Conservation (phyloP, 805 yeast species). For the Maudiozyma bulderi region DNA sequence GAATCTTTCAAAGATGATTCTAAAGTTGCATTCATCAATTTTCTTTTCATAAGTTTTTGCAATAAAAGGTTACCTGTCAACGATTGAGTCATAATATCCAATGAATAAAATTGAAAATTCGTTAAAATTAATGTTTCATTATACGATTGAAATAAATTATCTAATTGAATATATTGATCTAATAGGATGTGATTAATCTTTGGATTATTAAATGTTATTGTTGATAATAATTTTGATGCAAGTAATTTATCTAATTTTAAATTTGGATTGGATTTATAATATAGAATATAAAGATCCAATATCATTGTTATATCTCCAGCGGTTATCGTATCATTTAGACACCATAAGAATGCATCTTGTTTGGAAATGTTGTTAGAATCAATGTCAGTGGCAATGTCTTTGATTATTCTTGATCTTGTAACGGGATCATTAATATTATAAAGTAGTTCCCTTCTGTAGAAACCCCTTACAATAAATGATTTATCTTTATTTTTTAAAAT, state of each 20-base stretch:
- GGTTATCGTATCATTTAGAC: conserved; percentile 11
- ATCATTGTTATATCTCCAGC: conserved; percentile 15
- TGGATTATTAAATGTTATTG: conserved; percentile 17
- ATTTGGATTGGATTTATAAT: conserved; percentile 7
- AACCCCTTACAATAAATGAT: conserved; percentile 6
- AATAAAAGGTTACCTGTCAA: conserved; percentile 7
- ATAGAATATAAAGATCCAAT: conserved; percentile 15
- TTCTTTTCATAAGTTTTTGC: conserved; percentile 10
- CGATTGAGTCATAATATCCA: conserved; percentile 19
- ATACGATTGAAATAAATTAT: conserved; percentile 5
- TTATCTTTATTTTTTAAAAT: background rate
- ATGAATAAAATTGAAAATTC: conserved; percentile 9
- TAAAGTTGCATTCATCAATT: conserved; percentile 9
- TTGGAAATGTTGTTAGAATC: background rate
- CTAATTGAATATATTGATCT: conserved; percentile 8
- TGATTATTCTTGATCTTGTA: background rate
- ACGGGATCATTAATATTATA: background rate
- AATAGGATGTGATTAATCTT: conserved; percentile 13
- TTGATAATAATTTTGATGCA: conserved; percentile 10
- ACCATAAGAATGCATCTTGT: conserved; percentile 7
- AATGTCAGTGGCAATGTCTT: background rate
- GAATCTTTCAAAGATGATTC: conserved; percentile 2
- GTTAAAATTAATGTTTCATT: conserved; percentile 4
- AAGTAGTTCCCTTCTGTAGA: conserved; percentile 8
- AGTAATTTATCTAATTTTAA: conserved; percentile 3